Evolutionary conservation across 805 yeast species (phyloP), one percentile per base, ranked within the genome.

Genomic region (Metschnikowia peoriensis): DNA sequence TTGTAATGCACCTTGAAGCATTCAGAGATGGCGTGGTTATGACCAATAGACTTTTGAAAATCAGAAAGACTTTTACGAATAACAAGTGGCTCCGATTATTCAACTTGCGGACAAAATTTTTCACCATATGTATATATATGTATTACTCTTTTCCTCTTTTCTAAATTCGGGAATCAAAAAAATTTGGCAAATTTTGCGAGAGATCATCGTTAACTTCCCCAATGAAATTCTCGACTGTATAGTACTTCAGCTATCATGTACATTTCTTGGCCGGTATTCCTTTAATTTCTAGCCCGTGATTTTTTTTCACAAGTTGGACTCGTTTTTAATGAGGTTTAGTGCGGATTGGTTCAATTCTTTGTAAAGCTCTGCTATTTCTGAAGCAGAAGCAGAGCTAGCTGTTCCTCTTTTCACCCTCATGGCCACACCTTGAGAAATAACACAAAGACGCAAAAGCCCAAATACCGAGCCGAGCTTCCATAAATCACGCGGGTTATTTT

Each of bases 401-500:
- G 75, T 77, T 10, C 86, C 86, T 47, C 72, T 66, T 10, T 72
- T 68, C 1, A 73, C 69, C 48, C 87, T 69, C 69, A 83, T 82
- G 6, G 82, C 83, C 46, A 83, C 81, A 2, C 88, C 88, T 56
- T 83, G 88, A 15, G 78, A 70, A 50, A 83, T 83, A 15, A 83
- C 86, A 52, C 79, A 72, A 16, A 82, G 70, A 22, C 88, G 67
- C 38, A 80, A 71, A 39, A 82, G 66, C 0, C 85, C 85, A 65
- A 82, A 83, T 1, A 81, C 83, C 12, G 69, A 73, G 1, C 86
- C 87, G 44, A 77, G 75, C 6, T 64, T 61, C 85, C 86, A 83
- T 51, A 63, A 65, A 38, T 69, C 71, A 6, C 62, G 49, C 1
- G 83, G 77, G 55, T 79, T 76, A 62, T 78, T 78, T 11, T 70